Evolutionary conservation across 192 early-diverging fungal genomes (phyloP).

Genomic region (Coemansia sp.): DNA sequence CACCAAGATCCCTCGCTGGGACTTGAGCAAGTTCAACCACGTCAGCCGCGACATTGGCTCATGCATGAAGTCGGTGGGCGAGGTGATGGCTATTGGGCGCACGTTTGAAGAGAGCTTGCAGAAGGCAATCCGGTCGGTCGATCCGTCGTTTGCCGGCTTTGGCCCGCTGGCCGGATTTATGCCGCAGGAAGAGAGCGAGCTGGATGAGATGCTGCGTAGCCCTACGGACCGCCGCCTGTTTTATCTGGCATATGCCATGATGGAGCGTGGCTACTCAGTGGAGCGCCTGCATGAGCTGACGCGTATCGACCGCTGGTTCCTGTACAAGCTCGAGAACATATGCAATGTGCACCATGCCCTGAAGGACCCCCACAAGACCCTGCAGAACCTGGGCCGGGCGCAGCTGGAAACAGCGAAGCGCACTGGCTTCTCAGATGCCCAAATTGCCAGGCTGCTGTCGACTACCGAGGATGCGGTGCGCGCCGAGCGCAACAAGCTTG

Average conservation of each 20-base stretch:
- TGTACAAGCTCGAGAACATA: slow-evolving; percentile 88
- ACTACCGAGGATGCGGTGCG: slow-evolving; percentile 69
- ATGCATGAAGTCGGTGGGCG: slow-evolving; percentile 93
- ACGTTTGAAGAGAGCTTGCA: slow-evolving; percentile 98
- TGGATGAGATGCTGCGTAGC: slow-evolving; percentile 69
- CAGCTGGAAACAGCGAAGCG: slow-evolving; percentile 81
- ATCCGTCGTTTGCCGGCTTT: slow-evolving; percentile 83
- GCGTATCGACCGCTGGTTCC: slow-evolving; percentile 96
- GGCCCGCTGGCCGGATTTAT: slow-evolving; percentile 34
- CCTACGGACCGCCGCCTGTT: slow-evolving; percentile 90
- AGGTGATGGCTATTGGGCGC: slow-evolving; percentile 96
- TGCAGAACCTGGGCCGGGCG: slow-evolving; percentile 59
- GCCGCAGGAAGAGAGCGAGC: slow-evolving; percentile 44
- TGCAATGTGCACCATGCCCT: slow-evolving; percentile 57
- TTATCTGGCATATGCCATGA: slow-evolving; percentile 79
- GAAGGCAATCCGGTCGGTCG: slow-evolving; percentile 91
- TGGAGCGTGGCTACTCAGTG: slow-evolving; percentile 70
- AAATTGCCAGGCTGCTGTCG: slow-evolving; percentile 51
- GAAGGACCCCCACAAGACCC: slow-evolving; percentile 50
- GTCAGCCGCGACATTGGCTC: slow-evolving; percentile 80
- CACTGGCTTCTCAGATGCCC: slow-evolving; percentile 90
- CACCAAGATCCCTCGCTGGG: slow-evolving; percentile 85
- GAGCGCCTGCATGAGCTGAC: slow-evolving; percentile 83
- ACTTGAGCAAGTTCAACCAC: slow-evolving; percentile 93
- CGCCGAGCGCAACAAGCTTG: slow-evolving; percentile 61